Evolutionary conservation across 768 basidiomycete genomes (phyloP), one percentile per base, ranked within the genome.

Genomic region (Termitomyces sp.): DNA sequence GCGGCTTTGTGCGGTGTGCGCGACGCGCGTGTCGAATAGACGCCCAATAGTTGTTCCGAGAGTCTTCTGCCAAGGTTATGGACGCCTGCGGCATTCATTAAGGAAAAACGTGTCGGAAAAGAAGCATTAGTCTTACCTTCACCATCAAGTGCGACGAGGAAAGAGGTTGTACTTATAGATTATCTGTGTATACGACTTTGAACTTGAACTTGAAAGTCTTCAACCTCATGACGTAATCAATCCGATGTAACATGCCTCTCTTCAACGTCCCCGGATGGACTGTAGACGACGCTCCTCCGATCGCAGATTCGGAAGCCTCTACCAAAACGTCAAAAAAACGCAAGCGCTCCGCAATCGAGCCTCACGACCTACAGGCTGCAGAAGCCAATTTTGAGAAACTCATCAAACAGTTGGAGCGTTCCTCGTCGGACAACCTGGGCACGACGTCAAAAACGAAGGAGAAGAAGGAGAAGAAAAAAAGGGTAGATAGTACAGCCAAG

Each of bases 251-350:
- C 18, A 80, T 79, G 78, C 64, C 77, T 54, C 71, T 82, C 59
- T 89, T 89, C 67, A 73, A 85, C 40, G 82, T 89, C 18, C 82
- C 86, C 3, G 88, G 88, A 16, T 89, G 88, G 88, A 76, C 80
- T 29, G 69, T 88, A 13, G 68, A 76, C 35, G 68, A 76, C 35
- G 65, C 73, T 20, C 67, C 63, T 7, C 78, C 80, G 6, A 66
- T 81, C 42, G 54, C 70, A 29, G 69, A n/a, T n/a, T n/a, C n/a
- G n/a, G n/a, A 73, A 40, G 62, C 69, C 5, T 60, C 56, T 35
- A 51, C 56, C 1, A 66, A 66, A 22, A 56, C 66, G 3, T 79
- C 77, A 16, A 84, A 78, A 64, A 88, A 84, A 59, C 81, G 83
- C 41, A 82, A 84, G 64, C 76, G 79, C 33, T 67, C 73, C 2